These are phyloP conservation scores for Phytophthora capsici DNA, from an alignment of 352 stramenopile species.

Conservation along the genomic window DNA sequence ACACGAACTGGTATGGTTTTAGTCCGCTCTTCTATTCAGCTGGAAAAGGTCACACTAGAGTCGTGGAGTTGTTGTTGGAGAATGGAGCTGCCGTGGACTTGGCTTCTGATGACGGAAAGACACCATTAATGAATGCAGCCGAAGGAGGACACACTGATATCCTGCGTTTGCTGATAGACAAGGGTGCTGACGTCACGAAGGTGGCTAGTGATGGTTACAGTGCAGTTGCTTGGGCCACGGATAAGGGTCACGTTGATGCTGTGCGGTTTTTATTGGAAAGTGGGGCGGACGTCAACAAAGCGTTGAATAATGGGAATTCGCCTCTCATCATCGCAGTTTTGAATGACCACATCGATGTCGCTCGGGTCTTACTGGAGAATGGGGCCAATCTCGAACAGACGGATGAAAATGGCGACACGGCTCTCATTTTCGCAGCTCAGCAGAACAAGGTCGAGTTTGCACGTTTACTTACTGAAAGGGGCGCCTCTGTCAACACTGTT, in stretches of 20 bases:
- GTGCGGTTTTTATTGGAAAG: background rate
- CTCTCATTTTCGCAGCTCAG: background rate
- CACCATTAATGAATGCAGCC: background rate
- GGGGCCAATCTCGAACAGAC: constrained; percentile 4
- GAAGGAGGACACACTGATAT: background rate
- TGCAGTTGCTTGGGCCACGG: background rate
- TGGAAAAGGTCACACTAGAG: background rate
- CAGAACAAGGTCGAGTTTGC: background rate
- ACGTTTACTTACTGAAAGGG: background rate
- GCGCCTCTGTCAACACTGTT: background rate
- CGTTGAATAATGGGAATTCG: background rate
- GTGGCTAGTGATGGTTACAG: background rate
- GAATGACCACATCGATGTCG: background rate
- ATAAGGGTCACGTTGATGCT: constrained; percentile 3
- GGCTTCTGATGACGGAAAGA: background rate
- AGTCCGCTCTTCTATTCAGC: background rate
- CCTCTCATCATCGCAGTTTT: constrained; percentile 5
- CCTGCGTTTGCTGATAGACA: background rate
- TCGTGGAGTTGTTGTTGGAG: background rate
- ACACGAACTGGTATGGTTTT: background rate
- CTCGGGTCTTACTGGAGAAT: constrained; percentile 3
- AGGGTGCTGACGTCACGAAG: background rate
- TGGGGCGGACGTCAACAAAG: background rate
- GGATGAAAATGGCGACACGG: background rate
- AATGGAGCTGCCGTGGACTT: background rate